Evolutionary conservation across 169 alveolate species (phyloP), one percentile per base, ranked within the genome.

Genomic region (Babesia divergens): DNA sequence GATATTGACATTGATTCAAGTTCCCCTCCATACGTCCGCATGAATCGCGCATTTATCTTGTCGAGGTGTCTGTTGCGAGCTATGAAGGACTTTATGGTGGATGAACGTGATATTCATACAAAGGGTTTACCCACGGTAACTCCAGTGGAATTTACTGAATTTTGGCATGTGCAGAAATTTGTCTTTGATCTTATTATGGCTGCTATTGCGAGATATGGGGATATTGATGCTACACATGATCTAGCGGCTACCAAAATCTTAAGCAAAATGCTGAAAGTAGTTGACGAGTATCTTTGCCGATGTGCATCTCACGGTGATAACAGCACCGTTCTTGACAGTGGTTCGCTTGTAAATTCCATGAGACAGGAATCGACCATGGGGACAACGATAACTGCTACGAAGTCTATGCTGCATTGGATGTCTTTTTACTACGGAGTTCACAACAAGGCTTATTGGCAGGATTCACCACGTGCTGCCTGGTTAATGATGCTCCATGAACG

Each of bases 351-450:
- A 2, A 52, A 31, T 38, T 29, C 70, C 3, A 38, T 70, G 44
- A 70, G 43, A 43, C 58, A 60, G 22, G 65, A 54, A 18, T 54
- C 58, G 31, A 14, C 37, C 64, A 20, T 70, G 8, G 70, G 72
- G 4, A 38, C 71, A n/a, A 37, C 82, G 7, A 18, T 70, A 7
- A 70, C 82, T 3, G 70, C 74, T 26, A 32, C 53, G 5, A 26
- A 55, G 18, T 31, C 77, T 0, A 40, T 77, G 82, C 18, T 77
- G 7, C 29, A 46, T 9, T 77, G 70, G 67, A 49, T 49, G 38
- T 77, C 86, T 11, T 77, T 58, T 18, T 69, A 77, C 58, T 35
- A 60, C 54, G 86, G 82, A 2, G 38, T 77, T 14, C 60, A 58
- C 53, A 49, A 24, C 38, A 35, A 43, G 20, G 51, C 74, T 1